These are phyloP conservation scores for Globisporangium sylvaticum DNA, from an alignment of 352 stramenopile species.

Conservation along the genomic window DNA sequence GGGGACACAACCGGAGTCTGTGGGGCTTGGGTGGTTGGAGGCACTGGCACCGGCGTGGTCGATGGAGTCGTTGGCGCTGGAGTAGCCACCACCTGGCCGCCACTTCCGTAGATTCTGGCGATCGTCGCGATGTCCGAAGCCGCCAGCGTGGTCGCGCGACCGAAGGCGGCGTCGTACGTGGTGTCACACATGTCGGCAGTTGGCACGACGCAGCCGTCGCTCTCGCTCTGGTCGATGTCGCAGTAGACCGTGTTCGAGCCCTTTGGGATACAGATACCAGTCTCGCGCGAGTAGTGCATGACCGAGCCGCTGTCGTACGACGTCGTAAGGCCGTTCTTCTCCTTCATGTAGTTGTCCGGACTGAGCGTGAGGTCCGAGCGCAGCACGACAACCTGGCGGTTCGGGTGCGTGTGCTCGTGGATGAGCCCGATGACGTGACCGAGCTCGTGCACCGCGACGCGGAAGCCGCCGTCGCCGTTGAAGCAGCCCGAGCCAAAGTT, in stretches of 20 bases:
- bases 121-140: constrained; percentile 23
- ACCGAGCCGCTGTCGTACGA: constrained; percentile 34
- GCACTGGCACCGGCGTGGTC: background rate
- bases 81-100: constrained; percentile 1
- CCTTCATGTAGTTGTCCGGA: constrained; percentile 50
- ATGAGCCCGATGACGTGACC: constrained; percentile 40
- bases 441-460: constrained; percentile 40
- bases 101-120: constrained; percentile 18
- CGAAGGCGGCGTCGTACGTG: constrained; percentile 5
- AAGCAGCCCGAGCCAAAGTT: constrained; percentile 44
- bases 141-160: constrained; percentile 11
- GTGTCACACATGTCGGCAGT: constrained; percentile 18
- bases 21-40: background rate
- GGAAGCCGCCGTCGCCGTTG: constrained; percentile 32
- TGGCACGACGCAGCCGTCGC: constrained; percentile 19
- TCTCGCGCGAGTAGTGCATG: constrained; percentile 44
- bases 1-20: background rate
- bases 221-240: constrained; percentile 33
- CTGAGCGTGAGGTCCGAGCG: constrained; percentile 38
- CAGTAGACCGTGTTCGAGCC: constrained; percentile 27
- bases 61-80: background rate
- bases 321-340: constrained; percentile 21
- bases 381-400: constrained; percentile 39
- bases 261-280: constrained; percentile 37
- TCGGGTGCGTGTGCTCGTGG: constrained; percentile 46